phyloP scores from a whole-genome alignment of 192 early-diverging fungal genomes.

The Linnemannia hyalina region DNA sequence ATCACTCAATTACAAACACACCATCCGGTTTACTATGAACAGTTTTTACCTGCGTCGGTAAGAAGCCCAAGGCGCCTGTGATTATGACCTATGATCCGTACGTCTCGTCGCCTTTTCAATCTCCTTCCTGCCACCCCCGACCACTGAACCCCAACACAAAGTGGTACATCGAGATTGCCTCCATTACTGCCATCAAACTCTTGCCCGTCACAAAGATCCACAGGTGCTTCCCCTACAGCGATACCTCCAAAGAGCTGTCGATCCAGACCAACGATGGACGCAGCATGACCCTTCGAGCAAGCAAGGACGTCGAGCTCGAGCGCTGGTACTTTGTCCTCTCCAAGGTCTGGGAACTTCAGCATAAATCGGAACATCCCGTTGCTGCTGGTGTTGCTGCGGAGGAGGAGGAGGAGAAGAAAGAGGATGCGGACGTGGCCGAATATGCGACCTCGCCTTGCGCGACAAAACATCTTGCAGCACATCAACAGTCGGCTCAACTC shows the following conservation, averaged over 20 bases:
- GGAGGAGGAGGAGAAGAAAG: background rate
- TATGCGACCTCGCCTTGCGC: background rate
- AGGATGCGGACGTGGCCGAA: background rate
- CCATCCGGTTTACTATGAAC: background rate
- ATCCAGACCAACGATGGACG: conserved; percentile 34
- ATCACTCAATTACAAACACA: too few species aligned
- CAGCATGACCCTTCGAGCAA: conserved; percentile 26
- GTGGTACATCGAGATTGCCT: conserved; percentile 36
- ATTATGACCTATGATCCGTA: conserved; percentile 43
- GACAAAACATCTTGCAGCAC: conserved; percentile 30
- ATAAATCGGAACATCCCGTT: conserved; percentile 5
- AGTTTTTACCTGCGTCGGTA: conserved; percentile 36
- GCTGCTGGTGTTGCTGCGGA: background rate
- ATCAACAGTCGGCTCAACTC: conserved; percentile 40
- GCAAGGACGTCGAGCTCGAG: conserved; percentile 38
- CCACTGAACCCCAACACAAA: conserved; percentile 48
- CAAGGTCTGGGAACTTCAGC: conserved; percentile 35
- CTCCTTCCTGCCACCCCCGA: conserved; percentile 14
- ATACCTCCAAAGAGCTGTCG: conserved; percentile 12
- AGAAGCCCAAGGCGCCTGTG: conserved; percentile 25
- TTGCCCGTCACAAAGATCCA: conserved; percentile 5
- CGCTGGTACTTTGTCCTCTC: conserved; percentile 42
- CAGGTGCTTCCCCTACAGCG: conserved; percentile 16
- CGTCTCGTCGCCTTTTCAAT: conserved; percentile 40
- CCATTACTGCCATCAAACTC: conserved; percentile 18